Percentiles rank a stretch among this genome's conserved stretches.
Conservation (phyloP, 23 red algal genomes). For the Gracilaria domingensis region DNA sequence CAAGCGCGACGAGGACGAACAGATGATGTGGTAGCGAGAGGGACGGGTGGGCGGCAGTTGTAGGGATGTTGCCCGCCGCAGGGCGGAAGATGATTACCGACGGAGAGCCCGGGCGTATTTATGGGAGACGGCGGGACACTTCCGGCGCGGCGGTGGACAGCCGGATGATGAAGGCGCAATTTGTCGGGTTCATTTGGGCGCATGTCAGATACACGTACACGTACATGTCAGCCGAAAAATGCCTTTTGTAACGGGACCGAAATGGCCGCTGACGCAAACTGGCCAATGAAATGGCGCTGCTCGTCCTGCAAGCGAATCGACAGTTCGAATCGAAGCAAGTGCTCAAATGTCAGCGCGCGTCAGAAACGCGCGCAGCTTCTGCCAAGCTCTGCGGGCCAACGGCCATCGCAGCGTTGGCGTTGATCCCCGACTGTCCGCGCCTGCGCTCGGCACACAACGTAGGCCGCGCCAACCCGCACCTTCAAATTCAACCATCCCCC, state of each 20-base stretch:
- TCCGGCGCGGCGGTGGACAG: too few species aligned
- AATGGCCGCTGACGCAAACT: not conserved
- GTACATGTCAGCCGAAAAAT: not conserved
- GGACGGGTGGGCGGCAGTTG: not conserved
- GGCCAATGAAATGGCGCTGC: not conserved
- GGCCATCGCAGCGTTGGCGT: constrained; percentile 15
- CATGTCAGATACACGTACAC: not conserved
- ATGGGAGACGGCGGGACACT: not conserved
- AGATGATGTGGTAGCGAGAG: not conserved
- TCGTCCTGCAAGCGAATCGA: too few species aligned
- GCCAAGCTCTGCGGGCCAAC: not conserved
- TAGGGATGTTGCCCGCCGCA: not conserved
- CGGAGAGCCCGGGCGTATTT: constrained; percentile 11
- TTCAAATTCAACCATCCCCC: not conserved
- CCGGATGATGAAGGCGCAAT: not conserved
- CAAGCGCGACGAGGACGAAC: not conserved
- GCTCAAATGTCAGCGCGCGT: not conserved
- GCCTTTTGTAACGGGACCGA: not conserved
- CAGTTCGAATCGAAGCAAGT: too few species aligned
- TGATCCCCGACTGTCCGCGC: not conserved
- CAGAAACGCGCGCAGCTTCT: not conserved
- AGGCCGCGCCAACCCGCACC: not conserved
- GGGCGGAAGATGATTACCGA: not conserved
- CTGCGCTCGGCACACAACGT: not conserved
- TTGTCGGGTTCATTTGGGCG: too few species aligned